Percentiles rank a stretch among this genome's conserved stretches.
phyloP scores from a whole-genome alignment of 306 rosid species.

The Citrullus colocynthis region DNA sequence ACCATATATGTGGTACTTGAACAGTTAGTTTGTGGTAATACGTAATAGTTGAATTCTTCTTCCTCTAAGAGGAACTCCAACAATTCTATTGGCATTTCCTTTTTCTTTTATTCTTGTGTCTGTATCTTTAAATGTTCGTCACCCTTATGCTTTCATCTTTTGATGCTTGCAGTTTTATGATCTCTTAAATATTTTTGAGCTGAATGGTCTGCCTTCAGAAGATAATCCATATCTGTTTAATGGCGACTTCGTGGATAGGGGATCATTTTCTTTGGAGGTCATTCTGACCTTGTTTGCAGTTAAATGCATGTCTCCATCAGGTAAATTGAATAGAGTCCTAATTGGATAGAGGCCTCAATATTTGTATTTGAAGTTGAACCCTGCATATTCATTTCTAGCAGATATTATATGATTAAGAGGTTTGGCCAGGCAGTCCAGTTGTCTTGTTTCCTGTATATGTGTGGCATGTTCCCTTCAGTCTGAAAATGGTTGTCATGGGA shows the following conservation, averaged over 20 bases:
- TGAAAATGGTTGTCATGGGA: not conserved
- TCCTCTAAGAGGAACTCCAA: not conserved
- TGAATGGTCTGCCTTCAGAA: slow-evolving; percentile 91
- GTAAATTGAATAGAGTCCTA: slow-evolving; percentile 21
- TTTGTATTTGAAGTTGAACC: not conserved
- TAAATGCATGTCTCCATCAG: slow-evolving; percentile 97
- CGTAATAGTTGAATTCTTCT: not conserved
- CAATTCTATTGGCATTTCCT: not conserved
- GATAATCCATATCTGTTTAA: slow-evolving; percentile 94
- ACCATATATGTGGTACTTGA: not conserved
- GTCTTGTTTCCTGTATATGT: not conserved
- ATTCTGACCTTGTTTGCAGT: slow-evolving; percentile 90
- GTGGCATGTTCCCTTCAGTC: not conserved
- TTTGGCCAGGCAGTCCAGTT: not conserved
- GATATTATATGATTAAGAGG: not conserved
- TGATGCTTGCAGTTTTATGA: slow-evolving; percentile 71
- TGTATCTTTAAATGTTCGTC: not conserved
- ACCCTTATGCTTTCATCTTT: not conserved
- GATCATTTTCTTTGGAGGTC: slow-evolving; percentile 93
- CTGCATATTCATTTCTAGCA: not conserved
- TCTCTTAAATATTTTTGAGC: slow-evolving; percentile 93
- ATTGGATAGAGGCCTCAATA: not conserved
- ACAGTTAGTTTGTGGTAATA: not conserved
- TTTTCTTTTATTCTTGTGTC: not conserved
- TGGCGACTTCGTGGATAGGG: slow-evolving; percentile 98